Evolutionary conservation across 129 eudicot species (phyloP).

Genomic region (Artemisia annua): DNA sequence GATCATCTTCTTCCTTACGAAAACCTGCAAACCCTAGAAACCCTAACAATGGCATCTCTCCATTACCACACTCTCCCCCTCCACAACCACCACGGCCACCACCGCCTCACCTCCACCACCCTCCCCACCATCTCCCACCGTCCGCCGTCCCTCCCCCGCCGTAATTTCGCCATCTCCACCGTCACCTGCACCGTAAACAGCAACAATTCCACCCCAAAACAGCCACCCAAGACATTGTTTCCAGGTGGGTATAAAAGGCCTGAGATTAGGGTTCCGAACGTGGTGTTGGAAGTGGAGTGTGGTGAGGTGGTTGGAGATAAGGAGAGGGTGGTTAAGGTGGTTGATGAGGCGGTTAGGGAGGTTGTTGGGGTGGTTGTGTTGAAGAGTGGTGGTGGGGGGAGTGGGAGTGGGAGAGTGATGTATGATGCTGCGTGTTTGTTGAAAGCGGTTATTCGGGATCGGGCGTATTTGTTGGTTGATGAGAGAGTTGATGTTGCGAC

Average conservation of each 20-base stretch:
- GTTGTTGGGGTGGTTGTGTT: slow-evolving; percentile 77
- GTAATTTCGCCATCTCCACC: slow-evolving; percentile 16
- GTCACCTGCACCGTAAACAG: slow-evolving; percentile 26
- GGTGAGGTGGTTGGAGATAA: slow-evolving; percentile 53
- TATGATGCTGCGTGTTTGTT: slow-evolving; percentile 88
- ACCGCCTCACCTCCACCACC: slow-evolving; percentile 22
- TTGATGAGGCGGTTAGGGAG: slow-evolving; percentile 75
- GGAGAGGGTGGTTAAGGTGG: slow-evolving; percentile 42
- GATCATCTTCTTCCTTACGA: background rate
- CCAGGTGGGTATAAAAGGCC: slow-evolving; percentile 97
- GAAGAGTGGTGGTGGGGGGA: slow-evolving; percentile 49
- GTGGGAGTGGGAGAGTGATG: slow-evolving; percentile 59
- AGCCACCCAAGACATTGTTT: slow-evolving; percentile 54
- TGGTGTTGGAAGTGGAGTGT: slow-evolving; percentile 59
- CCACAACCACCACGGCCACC: slow-evolving; percentile 13
- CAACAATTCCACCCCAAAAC: slow-evolving; percentile 10
- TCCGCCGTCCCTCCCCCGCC: slow-evolving; percentile 33
- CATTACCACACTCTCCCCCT: slow-evolving; percentile 33
- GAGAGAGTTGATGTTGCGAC: slow-evolving; percentile 96
- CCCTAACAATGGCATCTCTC: slow-evolving; percentile 40
- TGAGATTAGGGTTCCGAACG: slow-evolving; percentile 67
- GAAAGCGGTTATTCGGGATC: slow-evolving; percentile 76
- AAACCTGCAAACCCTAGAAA: slow-evolving; percentile 6
- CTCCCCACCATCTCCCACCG: slow-evolving; percentile 17
- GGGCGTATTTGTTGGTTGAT: slow-evolving; percentile 76